phyloP scores from a whole-genome alignment of 768 basidiomycete species.

The Amanita pallidorosea region DNA sequence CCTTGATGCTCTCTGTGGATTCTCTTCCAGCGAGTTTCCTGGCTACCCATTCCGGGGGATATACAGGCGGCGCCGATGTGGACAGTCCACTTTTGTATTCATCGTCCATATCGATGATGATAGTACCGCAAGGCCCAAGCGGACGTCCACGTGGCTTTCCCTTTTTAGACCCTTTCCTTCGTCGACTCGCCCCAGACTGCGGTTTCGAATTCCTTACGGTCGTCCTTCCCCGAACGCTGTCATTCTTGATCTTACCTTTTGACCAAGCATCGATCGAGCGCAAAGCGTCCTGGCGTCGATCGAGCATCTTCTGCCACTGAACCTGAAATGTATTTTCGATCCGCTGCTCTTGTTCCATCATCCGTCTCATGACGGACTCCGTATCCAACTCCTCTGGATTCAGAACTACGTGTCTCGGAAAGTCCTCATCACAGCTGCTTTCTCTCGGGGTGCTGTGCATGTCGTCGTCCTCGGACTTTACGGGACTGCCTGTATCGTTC shows the following conservation, averaged over 20 bases:
- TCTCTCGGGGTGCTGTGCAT: background rate
- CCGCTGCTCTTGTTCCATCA: background rate
- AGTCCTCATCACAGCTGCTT: background rate
- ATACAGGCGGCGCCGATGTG: background rate
- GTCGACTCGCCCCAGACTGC: background rate
- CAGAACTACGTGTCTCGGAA: background rate
- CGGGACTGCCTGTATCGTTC: background rate
- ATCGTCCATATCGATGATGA: background rate
- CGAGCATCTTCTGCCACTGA: slow-evolving; percentile 3
- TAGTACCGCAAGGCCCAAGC: background rate
- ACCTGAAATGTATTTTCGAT: background rate
- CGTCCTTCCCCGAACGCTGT: background rate
- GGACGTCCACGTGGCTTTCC: background rate
- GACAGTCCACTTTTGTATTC: background rate
- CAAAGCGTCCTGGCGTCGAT: background rate
- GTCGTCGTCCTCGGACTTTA: background rate
- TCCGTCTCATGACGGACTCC: background rate
- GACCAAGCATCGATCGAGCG: background rate
- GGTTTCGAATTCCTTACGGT: background rate
- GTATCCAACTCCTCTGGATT: background rate
- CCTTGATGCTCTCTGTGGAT: background rate
- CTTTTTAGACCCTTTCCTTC: background rate
- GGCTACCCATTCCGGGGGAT: background rate
- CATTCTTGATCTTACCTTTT: background rate
- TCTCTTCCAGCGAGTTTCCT: slow-evolving; percentile 1